phyloP scores from a whole-genome alignment of 225 moss, liverwort and hornwort species.

The Bryum argenteum region DNA sequence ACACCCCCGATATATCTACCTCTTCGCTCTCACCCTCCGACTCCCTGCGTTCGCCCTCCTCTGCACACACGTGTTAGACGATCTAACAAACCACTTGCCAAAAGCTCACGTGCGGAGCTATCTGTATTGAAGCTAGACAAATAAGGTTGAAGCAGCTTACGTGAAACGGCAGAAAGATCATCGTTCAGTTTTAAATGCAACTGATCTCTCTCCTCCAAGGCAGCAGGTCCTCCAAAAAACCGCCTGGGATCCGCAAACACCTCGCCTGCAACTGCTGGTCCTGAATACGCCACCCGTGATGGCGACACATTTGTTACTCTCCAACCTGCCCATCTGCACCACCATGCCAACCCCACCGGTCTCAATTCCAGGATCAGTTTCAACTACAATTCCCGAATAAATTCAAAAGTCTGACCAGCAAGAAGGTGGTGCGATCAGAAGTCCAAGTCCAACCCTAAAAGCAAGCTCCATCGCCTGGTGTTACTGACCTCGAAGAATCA shows the following conservation, averaged over 20 bases:
- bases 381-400: no score
- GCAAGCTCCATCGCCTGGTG: neutral
- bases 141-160: conserved; percentile 28
- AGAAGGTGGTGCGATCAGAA: neutral
- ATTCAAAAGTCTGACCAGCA: neutral
- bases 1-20: conserved; percentile 19
- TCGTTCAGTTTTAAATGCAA: conserved; percentile 24
- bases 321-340: conserved; percentile 45
- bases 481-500: conserved; percentile 9
- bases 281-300: conserved; percentile 49
- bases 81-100: neutral
- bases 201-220: conserved; percentile 46
- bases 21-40: neutral
- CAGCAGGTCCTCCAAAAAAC: conserved; percentile 50
- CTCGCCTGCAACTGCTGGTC: conserved; percentile 47
- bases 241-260: conserved; percentile 42
- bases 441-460: neutral
- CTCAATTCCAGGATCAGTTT: neutral
- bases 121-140: neutral
- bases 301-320: conserved; percentile 38
- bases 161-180: conserved; percentile 23
- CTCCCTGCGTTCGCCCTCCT: conserved; percentile 27
- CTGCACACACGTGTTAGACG: conserved; percentile 34
- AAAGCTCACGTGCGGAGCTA: neutral
- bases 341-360: conserved; percentile 20